Conservation (phyloP, 2,329 filamentous ascomycete genomes). For the Ramichloridium luteum region DNA sequence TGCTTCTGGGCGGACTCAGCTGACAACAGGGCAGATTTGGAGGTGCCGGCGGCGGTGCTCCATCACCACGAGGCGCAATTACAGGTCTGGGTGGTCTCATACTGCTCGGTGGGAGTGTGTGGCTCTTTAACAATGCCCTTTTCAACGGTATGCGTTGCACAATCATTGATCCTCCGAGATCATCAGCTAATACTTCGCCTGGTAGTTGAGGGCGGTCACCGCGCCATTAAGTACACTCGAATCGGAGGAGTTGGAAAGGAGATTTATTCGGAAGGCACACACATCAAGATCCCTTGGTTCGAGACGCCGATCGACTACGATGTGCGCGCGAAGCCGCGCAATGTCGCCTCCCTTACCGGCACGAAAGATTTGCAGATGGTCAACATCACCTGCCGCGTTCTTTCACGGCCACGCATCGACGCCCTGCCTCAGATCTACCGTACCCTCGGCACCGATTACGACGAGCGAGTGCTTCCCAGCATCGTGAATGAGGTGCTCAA, state of each 20-base stretch:
- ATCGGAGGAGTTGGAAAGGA: slow-evolving; percentile 87
- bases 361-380: slow-evolving; percentile 99
- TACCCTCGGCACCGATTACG: slow-evolving; percentile 88
- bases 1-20: no score
- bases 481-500: slow-evolving; percentile 99
- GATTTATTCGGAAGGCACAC: slow-evolving; percentile 94
- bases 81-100: slow-evolving; percentile 43
- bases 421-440: slow-evolving; percentile 94
- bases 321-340: slow-evolving; percentile 92
- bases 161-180: slow-evolving; percentile 1
- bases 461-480: slow-evolving; percentile 92
- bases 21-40: no score
- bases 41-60: slow-evolving; percentile 35
- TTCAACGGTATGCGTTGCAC: slow-evolving; percentile 54
- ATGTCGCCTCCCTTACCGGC: slow-evolving; percentile 90
- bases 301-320: slow-evolving; percentile 95
- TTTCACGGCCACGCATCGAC: slow-evolving; percentile 76
- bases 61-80: slow-evolving; percentile 39
- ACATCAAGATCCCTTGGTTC: slow-evolving; percentile 90
- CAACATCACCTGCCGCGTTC: slow-evolving; percentile 98
- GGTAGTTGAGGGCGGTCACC: slow-evolving; percentile 88
- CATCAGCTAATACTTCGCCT: no score
- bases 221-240: slow-evolving; percentile 92
- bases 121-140: slow-evolving; percentile 50
- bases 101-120: slow-evolving; percentile 41